Conservation (phyloP, 78 protist species). For the Cavenderia fasciculata region DNA sequence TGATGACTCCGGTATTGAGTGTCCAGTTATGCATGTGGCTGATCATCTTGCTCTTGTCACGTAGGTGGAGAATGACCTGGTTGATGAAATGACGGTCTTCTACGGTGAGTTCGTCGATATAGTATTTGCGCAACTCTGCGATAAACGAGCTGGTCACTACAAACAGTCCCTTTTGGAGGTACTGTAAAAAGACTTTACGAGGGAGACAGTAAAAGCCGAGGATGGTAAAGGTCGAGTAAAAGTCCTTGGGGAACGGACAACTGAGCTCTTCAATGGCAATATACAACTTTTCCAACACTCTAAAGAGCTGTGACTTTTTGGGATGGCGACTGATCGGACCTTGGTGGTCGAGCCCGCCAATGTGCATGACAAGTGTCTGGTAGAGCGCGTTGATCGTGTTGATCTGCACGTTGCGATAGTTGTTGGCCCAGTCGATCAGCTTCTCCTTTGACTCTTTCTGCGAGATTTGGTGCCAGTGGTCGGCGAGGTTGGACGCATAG, state of each 20-base stretch:
- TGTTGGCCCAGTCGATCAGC: slow-evolving; percentile 48
- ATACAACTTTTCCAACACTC: slow-evolving; percentile 43
- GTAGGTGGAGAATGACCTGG: slow-evolving; percentile 33
- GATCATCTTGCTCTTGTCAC: slow-evolving; percentile 6
- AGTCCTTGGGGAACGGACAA: slow-evolving; percentile 73
- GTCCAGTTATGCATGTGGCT: background rate
- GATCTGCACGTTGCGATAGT: slow-evolving; percentile 38
- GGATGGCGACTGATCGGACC: background rate
- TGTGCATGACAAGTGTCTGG: background rate
- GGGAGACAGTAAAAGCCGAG: slow-evolving; percentile 47
- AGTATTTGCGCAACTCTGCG: background rate
- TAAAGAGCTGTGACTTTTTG: slow-evolving; percentile 5
- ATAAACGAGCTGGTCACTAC: slow-evolving; percentile 33
- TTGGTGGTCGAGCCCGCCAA: background rate
- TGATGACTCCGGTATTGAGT: background rate
- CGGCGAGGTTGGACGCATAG: slow-evolving; percentile 1
- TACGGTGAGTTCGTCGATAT: background rate
- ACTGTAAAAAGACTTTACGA: slow-evolving; percentile 38
- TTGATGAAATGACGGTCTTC: slow-evolving; percentile 46
- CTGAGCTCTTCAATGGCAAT: slow-evolving; percentile 67
- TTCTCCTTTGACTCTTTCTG: slow-evolving; percentile 62
- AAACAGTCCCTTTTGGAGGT: slow-evolving; percentile 46
- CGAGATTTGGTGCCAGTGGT: slow-evolving; percentile 3
- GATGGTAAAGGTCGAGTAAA: slow-evolving; percentile 48
- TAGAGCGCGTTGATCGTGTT: slow-evolving; percentile 19